phyloP scores from a whole-genome alignment of 2,329 filamentous ascomycete genomes.

The Teratosphaeria destructans region DNA sequence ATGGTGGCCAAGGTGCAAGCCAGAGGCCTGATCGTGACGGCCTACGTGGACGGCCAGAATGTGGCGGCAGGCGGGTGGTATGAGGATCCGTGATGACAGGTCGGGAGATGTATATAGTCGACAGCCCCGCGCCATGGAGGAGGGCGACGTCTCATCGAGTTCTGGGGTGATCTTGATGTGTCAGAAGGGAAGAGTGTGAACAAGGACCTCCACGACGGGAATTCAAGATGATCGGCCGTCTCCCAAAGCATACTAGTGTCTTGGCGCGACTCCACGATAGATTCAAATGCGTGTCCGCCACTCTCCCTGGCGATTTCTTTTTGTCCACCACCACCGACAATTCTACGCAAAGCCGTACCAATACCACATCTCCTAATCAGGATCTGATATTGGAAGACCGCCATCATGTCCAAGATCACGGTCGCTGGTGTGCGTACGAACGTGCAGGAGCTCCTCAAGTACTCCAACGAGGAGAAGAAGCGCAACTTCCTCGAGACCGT shows the following conservation, averaged over 20 bases:
- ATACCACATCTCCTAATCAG: slow-evolving; percentile 13
- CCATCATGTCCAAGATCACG: slow-evolving; percentile 69
- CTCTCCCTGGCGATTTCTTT: slow-evolving; percentile 1
- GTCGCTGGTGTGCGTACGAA: slow-evolving; percentile 88
- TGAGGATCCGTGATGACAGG: slow-evolving; percentile 17
- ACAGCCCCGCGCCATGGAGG: slow-evolving; percentile 7
- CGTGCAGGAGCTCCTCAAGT: slow-evolving; percentile 86
- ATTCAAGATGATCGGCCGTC: not conserved
- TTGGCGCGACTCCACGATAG: not conserved
- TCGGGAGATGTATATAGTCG: slow-evolving; percentile 15
- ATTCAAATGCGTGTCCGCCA: not conserved
- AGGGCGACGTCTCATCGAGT: slow-evolving; percentile 11
- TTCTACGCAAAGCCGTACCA: slow-evolving; percentile 27
- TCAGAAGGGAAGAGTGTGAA: not conserved
- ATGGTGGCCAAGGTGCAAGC: not conserved
- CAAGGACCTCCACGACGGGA: no score
- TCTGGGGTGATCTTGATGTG: not conserved
- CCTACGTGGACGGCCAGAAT: slow-evolving; percentile 21
- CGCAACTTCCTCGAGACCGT: slow-evolving; percentile 45
- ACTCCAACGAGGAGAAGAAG: slow-evolving; percentile 48
- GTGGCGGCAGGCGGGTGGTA: slow-evolving; percentile 17
- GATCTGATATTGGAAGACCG: slow-evolving; percentile 39
- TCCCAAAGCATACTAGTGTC: not conserved
- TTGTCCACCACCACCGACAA: slow-evolving; percentile 9
- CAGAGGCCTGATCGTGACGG: slow-evolving; percentile 6